Evolutionary conservation across 805 yeast species (phyloP), one percentile per base, ranked within the genome.

Genomic region (Ogataea pini): DNA sequence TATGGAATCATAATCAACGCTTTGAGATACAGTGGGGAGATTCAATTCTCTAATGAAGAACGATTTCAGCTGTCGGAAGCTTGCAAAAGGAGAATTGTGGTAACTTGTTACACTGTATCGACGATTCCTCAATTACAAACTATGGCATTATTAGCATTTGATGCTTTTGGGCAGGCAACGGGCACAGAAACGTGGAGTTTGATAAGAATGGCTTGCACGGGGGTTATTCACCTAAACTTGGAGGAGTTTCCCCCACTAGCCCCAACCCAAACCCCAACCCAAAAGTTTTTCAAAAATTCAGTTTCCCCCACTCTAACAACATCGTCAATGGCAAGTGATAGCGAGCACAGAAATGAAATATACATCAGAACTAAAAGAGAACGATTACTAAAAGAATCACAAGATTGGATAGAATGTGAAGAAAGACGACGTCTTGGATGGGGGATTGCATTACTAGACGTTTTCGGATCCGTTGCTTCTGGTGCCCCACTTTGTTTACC

Each of bases 351-450:
- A 17, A 36, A 39, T 16, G 42, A 39, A 17, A 34, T 36, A 9
- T n/a, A 56, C 22, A 36, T 63, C 42, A 51, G 55, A 8, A 50
- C 63, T 3, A 53, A 55, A 36, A 42, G 55, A 14, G 53, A 59
- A 7, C 49, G 54, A 27, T 20, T 59, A 8, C 43, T 59, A 18
- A 43, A 45, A 19, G 59, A 54, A 27, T 62, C 65, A 1, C 61
- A 61, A 16, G 62, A 65, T 40, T 71, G 74, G 72, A 61, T 69
- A n/a, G 73, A 70, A 44, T 64, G 58, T 16, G 73, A 71, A 41
- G 60, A 63, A 6, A 62, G 72, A 64, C 50, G 59, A 62, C 46
- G 73, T 61, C 16, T 64, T 54, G 47, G 59, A 59, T 46, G 69
- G 71, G 71, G 71, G 59, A 36, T 72, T 54, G 58, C 68, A 56